phyloP scores from a whole-genome alignment of 352 stramenopile genomes.

The Phytophthora pluvialis region DNA sequence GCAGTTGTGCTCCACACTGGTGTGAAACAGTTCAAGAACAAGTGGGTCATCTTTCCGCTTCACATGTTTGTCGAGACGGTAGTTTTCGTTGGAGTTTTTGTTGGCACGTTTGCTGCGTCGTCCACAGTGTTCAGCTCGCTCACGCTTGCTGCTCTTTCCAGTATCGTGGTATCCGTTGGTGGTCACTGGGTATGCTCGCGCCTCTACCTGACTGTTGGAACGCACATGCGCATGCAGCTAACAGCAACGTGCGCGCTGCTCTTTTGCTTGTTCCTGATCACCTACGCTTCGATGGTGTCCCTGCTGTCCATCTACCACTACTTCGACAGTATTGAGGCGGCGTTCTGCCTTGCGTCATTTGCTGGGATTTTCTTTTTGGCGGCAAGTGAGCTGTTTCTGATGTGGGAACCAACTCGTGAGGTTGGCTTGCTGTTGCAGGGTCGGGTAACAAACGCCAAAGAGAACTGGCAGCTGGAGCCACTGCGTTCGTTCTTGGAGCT shows the following conservation, averaged over 20 bases:
- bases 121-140: slow-evolving; percentile 80
- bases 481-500: slow-evolving; percentile 84
- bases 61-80: slow-evolving; percentile 78
- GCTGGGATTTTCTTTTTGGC: slow-evolving; percentile 83
- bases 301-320: slow-evolving; percentile 86
- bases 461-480: slow-evolving; percentile 80
- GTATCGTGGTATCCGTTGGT: slow-evolving; percentile 77
- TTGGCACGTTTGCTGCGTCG: slow-evolving; percentile 74
- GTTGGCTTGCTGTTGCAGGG: slow-evolving; percentile 77
- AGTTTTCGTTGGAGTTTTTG: slow-evolving; percentile 77
- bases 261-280: slow-evolving; percentile 77
- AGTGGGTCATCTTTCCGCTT: slow-evolving; percentile 77
- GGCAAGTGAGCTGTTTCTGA: slow-evolving; percentile 80
- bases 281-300: slow-evolving; percentile 72
- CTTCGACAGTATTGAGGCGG: slow-evolving; percentile 86
- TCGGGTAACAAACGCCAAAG: slow-evolving; percentile 74
- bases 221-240: slow-evolving; percentile 58
- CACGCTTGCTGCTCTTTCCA: slow-evolving; percentile 72
- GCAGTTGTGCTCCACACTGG: slow-evolving; percentile 59
- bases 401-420: slow-evolving; percentile 81
- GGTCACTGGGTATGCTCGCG: slow-evolving; percentile 72
- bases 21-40: slow-evolving; percentile 70
- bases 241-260: slow-evolving; percentile 78
- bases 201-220: slow-evolving; percentile 63
- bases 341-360: slow-evolving; percentile 82